Evolutionary conservation across 805 yeast species (phyloP).

Genomic region (Tetrapisispora fleetii): DNA sequence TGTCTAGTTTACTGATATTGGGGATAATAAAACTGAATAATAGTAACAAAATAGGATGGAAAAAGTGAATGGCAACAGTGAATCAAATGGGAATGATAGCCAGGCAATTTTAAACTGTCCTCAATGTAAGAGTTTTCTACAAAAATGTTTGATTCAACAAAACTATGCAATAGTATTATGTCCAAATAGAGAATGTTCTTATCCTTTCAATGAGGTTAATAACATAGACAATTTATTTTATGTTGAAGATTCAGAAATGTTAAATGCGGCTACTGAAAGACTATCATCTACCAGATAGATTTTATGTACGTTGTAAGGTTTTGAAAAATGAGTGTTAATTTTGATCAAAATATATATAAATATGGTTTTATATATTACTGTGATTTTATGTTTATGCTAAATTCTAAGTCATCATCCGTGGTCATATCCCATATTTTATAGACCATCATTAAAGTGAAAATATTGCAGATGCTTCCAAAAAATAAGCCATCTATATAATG

Average conservation of each 20-base stretch:
- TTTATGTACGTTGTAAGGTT: background rate
- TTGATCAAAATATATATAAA: background rate
- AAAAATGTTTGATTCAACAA: conserved; percentile 27
- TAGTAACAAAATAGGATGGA: background rate
- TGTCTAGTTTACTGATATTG: too few species aligned
- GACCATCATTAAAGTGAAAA: conserved; percentile 85
- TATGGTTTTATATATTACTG: background rate
- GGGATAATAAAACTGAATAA: too few species aligned
- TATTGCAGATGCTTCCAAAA: conserved; percentile 70
- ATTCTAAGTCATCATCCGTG: conserved; percentile 89
- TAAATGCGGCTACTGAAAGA: conserved; percentile 16
- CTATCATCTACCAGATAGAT: background rate
- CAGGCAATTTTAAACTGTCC: conserved; percentile 15
- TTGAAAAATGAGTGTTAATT: background rate
- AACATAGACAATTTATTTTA: conserved; percentile 16
- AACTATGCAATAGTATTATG: conserved; percentile 27
- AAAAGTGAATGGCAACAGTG: background rate
- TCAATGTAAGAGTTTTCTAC: conserved; percentile 16
- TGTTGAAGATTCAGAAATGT: conserved; percentile 21
- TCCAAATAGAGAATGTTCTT: conserved; percentile 19
- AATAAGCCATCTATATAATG: conserved; percentile 90
- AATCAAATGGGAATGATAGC: background rate
- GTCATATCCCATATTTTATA: conserved; percentile 96
- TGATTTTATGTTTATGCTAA: conserved; percentile 50
- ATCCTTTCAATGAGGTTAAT: conserved; percentile 23